phyloP scores from a whole-genome alignment of 2,329 filamentous ascomycete species.

The Botryotinia globosa region DNA sequence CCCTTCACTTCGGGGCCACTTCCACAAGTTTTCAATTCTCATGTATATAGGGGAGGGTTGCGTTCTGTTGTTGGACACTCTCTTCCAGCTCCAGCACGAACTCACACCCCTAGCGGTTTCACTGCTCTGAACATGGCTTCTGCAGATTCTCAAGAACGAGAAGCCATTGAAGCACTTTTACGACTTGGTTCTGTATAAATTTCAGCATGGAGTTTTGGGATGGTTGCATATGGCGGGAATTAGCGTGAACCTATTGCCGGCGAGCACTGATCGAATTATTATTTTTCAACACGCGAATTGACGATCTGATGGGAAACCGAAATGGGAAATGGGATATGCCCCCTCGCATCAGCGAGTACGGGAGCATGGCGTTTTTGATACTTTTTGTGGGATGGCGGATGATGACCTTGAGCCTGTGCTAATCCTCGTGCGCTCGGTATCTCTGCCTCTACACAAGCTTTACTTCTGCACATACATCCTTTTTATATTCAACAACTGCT shows the following conservation, averaged over 20 bases:
- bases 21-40: conserved; percentile 41
- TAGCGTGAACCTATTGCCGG: conserved; percentile 37
- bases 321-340: conserved; percentile 27
- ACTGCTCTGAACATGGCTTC: conserved; percentile 43
- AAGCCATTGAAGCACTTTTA: conserved; percentile 77
- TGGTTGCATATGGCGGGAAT: conserved; percentile 31
- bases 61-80: conserved; percentile 31
- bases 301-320: conserved; percentile 29
- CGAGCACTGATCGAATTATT: conserved; percentile 37
- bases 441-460: conserved; percentile 23
- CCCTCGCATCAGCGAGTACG: conserved; percentile 25
- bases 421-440: conserved; percentile 38
- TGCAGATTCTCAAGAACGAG: conserved; percentile 69
- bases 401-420: conserved; percentile 36
- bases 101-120: conserved; percentile 48
- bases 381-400: conserved; percentile 24
- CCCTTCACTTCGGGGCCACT: conserved; percentile 45
- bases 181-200: conserved; percentile 73
- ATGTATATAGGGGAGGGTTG: conserved; percentile 46
- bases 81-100: conserved; percentile 41
- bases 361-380: conserved; percentile 32
- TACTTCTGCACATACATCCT: conserved; percentile 27
- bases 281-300: conserved; percentile 32
- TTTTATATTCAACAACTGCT: conserved; percentile 25
- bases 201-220: conserved; percentile 33